Evolutionary conservation across 257 asterid species (phyloP).

Genomic region (Penstemon barbatus): DNA sequence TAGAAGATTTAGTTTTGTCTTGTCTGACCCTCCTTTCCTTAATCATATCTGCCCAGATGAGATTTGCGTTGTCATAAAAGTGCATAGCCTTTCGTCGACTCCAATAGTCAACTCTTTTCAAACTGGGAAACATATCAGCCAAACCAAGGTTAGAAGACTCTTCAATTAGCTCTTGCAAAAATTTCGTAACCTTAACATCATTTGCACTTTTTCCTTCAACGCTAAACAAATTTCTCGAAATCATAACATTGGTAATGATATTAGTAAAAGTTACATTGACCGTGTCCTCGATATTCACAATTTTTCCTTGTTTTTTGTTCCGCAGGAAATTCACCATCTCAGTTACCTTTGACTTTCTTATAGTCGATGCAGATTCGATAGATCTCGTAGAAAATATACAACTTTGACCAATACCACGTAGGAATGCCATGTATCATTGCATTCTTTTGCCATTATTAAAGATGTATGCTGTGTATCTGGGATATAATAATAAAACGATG

Average conservation of each 20-base stretch:
- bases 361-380: not conserved
- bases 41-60: slow-evolving; percentile 14
- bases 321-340: slow-evolving; percentile 5
- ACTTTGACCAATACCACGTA: not conserved
- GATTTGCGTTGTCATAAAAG: not conserved
- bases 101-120: not conserved
- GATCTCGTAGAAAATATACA: not conserved
- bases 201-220: not conserved
- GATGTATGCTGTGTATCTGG: not conserved
- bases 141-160: not conserved
- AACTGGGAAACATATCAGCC: slow-evolving; percentile 6
- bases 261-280: not conserved
- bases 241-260: not conserved
- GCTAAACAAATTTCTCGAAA: slow-evolving; percentile 3
- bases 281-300: not conserved
- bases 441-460: not conserved
- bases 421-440: slow-evolving; percentile 1
- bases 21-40: slow-evolving; percentile 13
- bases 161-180: not conserved
- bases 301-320: not conserved
- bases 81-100: not conserved
- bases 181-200: not conserved
- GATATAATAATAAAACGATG: not conserved
- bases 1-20: not conserved
- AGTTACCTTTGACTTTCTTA: not conserved